A percentile compares a stretch with the other conserved stretches of the same genome.
phyloP scores from a whole-genome alignment of 345 rosid species.

The Corchorus olitorius region DNA sequence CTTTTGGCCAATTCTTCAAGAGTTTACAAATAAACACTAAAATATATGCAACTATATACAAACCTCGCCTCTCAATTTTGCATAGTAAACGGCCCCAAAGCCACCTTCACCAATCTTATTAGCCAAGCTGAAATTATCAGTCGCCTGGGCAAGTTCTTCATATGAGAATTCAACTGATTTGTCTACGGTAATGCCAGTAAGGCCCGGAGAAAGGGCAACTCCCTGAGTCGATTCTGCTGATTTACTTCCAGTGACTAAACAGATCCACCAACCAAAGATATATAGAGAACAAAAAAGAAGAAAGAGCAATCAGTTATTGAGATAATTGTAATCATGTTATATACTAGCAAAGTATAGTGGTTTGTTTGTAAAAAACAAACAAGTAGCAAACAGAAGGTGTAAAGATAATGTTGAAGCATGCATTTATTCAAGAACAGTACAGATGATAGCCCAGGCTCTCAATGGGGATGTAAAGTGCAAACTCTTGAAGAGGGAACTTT shows the following conservation, averaged over 20 bases:
- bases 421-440: conserved; percentile 8
- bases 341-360: background rate
- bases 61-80: conserved; percentile 91
- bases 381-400: background rate
- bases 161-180: conserved; percentile 81
- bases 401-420: background rate
- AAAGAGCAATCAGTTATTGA: conserved; percentile 31
- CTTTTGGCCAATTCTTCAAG: background rate
- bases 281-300: background rate
- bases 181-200: conserved; percentile 68
- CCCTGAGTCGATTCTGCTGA: conserved; percentile 32
- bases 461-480: background rate
- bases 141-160: conserved; percentile 87
- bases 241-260: conserved; percentile 40
- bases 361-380: background rate
- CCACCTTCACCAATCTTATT: conserved; percentile 91
- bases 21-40: conserved; percentile 1
- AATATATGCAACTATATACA: conserved; percentile 16
- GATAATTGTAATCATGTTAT: background rate
- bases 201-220: conserved; percentile 35
- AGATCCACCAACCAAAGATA: conserved; percentile 19
- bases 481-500: background rate
- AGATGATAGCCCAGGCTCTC: background rate
- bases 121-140: conserved; percentile 75
- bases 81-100: conserved; percentile 86